A percentile compares a stretch with the other conserved stretches of the same genome.
Conservation (phyloP, 768 basidiomycete genomes). For the Auriscalpium microsporum region DNA sequence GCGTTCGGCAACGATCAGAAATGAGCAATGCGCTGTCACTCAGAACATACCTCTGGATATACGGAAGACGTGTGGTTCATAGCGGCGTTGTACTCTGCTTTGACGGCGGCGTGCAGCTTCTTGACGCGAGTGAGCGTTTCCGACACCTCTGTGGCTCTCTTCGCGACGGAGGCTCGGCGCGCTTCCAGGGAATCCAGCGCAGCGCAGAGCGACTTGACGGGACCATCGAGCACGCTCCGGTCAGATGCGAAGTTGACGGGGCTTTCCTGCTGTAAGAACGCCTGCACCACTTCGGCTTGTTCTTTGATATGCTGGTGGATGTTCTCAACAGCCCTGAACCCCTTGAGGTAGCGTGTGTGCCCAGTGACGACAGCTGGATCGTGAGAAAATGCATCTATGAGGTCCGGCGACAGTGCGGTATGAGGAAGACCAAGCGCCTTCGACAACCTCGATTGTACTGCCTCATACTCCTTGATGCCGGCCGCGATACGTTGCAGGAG, state of each 20-base stretch:
- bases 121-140: constrained; percentile 46
- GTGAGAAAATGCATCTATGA: constrained; percentile 66
- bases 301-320: constrained; percentile 53
- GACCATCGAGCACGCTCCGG: constrained; percentile 35
- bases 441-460: constrained; percentile 44
- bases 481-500: constrained; percentile 57
- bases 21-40: not conserved
- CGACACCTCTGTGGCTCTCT: constrained; percentile 41
- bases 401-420: constrained; percentile 48
- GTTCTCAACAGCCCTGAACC: constrained; percentile 73
- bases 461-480: constrained; percentile 58
- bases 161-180: constrained; percentile 35
- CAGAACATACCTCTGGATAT: constrained; percentile 58
- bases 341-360: constrained; percentile 46
- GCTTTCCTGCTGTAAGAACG: constrained; percentile 6
- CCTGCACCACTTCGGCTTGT: constrained; percentile 39
- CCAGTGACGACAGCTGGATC: constrained; percentile 73
- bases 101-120: constrained; percentile 44
- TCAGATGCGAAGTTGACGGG: constrained; percentile 24
- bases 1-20: constrained; percentile 2
- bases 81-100: constrained; percentile 57
- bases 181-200: constrained; percentile 43
- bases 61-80: constrained; percentile 62
- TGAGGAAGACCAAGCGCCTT: constrained; percentile 39
- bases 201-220: constrained; percentile 41